Evolutionary conservation across 2,329 filamentous ascomycete species (phyloP), one percentile per base, ranked within the genome.

Genomic region (Zalaria obscura): DNA sequence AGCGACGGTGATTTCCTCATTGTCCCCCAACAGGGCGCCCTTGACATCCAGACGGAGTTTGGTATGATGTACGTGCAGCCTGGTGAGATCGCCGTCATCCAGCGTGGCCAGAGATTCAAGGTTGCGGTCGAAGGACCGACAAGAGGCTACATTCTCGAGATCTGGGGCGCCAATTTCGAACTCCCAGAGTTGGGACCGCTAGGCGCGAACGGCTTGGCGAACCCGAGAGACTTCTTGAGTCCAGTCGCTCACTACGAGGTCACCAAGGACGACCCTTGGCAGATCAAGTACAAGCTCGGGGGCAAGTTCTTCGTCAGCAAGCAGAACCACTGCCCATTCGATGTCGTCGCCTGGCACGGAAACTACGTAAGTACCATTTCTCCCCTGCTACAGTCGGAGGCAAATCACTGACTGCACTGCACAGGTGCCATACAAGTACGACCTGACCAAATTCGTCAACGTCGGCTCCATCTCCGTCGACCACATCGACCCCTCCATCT

Each of bases 361-460:
- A 62, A 61, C 39, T 57, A 59, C 27, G 58, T 61, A 7, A 70
- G 70, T 0, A 72, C 31, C 18, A 18, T 18, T 18, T 18, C 18
- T 18, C 18, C 18, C 18, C 18, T 18, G 18, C 18, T 18, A 18
- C 18, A 18, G 18, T 18, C 18, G 18, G 18, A 18, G 18, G 18
- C 18, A 18, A 18, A 18, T 18, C 18, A 18, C 18, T 18, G 18
- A 18, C 18, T 2, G 18, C 18, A 18, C 18, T 18, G 18, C 18
- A n/a, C 33, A 44, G 42, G 40, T 43, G 35, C 67, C 44, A 27
- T 44, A 39, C 40, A 46, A 74, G 54, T 75, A 75, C 51, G 70
- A 70, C 40, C 53, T 75, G 5, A 71, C 68, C 5, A 72, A 70
- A 44, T 64, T 62, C 45, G 58, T 57, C 5, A 59, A 57, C 10